Evolutionary conservation across 2,329 filamentous ascomycete species (phyloP).

Genomic region (Phialocephala sp.): DNA sequence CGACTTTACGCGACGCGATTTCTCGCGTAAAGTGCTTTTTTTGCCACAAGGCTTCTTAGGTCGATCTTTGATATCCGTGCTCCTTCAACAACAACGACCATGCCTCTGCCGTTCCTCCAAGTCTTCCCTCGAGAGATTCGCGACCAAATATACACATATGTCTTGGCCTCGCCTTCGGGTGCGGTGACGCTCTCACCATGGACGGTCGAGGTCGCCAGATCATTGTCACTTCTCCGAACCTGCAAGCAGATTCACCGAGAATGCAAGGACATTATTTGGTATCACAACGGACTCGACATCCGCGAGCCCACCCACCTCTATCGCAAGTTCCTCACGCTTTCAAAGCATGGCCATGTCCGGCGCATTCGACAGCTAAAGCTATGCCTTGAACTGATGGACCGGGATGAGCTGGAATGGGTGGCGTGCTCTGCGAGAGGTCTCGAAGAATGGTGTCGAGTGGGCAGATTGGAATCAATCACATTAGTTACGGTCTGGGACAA

Average conservation of each 20-base stretch:
- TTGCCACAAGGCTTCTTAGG: slow-evolving; percentile 1
- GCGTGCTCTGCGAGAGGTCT: slow-evolving; percentile 29
- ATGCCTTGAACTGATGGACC: slow-evolving; percentile 38
- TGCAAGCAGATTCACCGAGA: slow-evolving; percentile 41
- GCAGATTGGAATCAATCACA: slow-evolving; percentile 34
- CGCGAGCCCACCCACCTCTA: slow-evolving; percentile 29
- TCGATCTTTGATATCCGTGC: neutral
- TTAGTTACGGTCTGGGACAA: slow-evolving; percentile 36
- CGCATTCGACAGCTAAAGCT: slow-evolving; percentile 35
- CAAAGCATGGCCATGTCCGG: slow-evolving; percentile 24
- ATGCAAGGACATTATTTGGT: slow-evolving; percentile 41
- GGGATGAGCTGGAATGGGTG: slow-evolving; percentile 41
- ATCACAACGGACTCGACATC: slow-evolving; percentile 35
- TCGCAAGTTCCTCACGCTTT: slow-evolving; percentile 27
- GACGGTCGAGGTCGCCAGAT: slow-evolving; percentile 36
- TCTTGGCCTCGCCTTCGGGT: slow-evolving; percentile 35
- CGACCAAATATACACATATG: slow-evolving; percentile 40
- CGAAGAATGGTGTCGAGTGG: slow-evolving; percentile 23
- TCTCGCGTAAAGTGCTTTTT: slow-evolving; percentile 41
- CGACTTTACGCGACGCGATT: slow-evolving; percentile 29
- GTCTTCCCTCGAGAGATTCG: slow-evolving; percentile 40
- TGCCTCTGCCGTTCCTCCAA: slow-evolving; percentile 34
- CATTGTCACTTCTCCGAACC: slow-evolving; percentile 38
- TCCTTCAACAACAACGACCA: slow-evolving; percentile 16
- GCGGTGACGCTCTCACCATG: slow-evolving; percentile 36